Evolutionary conservation across 257 asterid species (phyloP).

Genomic region (Petunia secreta): DNA sequence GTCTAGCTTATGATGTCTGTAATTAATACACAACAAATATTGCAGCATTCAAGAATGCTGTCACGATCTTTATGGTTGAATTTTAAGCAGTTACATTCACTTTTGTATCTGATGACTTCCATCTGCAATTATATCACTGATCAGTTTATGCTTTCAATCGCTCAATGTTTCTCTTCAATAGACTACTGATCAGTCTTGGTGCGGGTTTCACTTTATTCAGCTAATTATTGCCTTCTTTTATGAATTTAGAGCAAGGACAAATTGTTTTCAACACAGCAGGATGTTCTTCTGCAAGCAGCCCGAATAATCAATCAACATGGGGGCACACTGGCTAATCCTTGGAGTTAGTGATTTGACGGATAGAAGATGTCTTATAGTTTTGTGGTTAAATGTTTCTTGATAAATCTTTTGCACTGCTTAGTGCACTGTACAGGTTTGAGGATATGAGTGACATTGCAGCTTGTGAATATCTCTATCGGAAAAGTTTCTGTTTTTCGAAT

Average conservation of each 20-base stretch:
- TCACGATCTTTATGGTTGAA: not conserved
- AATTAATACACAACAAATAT: conserved; percentile 15
- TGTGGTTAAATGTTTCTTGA: conserved; percentile 11
- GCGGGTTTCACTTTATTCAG: conserved; percentile 16
- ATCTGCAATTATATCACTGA: conserved; percentile 12
- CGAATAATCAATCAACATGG: conserved; percentile 73
- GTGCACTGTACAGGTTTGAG: not conserved
- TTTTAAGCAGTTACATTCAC: not conserved
- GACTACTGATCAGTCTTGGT: not conserved
- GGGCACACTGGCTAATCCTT: conserved; percentile 59
- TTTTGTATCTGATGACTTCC: conserved; percentile 8
- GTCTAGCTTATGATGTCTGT: conserved; percentile 21
- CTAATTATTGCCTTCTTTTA: not conserved
- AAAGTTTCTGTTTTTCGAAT: not conserved
- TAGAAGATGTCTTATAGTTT: not conserved
- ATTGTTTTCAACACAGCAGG: conserved; percentile 55
- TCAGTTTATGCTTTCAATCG: conserved; percentile 8
- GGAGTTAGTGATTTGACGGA: conserved; percentile 15
- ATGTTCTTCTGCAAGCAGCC: conserved; percentile 72
- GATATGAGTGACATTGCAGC: not conserved
- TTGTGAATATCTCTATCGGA: not conserved
- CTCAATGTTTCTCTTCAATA: not conserved
- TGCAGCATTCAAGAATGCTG: conserved; percentile 8
- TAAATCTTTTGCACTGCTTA: conserved; percentile 6
- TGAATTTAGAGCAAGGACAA: conserved; percentile 61